A percentile compares a stretch with the other conserved stretches of the same genome.
These are phyloP conservation scores for Debaryomyces prosopidis DNA, from an alignment of 805 yeast species.

Conservation along the genomic window DNA sequence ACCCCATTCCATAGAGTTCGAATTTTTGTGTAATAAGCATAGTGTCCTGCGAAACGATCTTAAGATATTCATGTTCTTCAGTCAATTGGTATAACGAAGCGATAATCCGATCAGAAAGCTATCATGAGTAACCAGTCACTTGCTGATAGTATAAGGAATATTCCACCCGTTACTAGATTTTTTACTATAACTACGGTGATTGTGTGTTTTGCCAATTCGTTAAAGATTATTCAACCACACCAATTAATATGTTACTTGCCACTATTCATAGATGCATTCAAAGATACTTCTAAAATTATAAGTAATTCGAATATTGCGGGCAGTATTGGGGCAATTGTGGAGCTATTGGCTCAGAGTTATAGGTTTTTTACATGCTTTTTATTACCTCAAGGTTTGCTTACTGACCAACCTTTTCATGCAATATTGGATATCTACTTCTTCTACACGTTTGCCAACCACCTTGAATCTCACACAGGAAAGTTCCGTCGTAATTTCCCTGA, in stretches of 20 bases:
- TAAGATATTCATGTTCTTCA: no score
- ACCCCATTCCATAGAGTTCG: no score
- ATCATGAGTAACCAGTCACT: conserved; percentile 7
- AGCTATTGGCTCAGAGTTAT: conserved; percentile 40
- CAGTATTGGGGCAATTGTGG: conserved; percentile 6
- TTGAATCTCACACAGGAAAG: conserved; percentile 48
- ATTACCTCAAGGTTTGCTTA: conserved; percentile 37
- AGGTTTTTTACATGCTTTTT: conserved; percentile 52
- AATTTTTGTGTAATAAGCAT: no score
- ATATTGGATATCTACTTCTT: conserved; percentile 55
- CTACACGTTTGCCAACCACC: conserved; percentile 55
- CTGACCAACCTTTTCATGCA: conserved; percentile 23
- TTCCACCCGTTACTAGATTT: conserved; percentile 65
- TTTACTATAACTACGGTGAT: conserved; percentile 50
- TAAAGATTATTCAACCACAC: conserved; percentile 15
- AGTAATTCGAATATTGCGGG: conserved; percentile 1
- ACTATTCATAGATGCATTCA: conserved; percentile 9
- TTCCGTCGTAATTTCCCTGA: conserved; percentile 53
- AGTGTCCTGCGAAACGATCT: no score
- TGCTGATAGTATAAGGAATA: conserved; percentile 26
- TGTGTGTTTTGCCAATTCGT: conserved; percentile 36
- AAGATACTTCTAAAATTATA: conserved; percentile 1
- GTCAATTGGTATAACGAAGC: not conserved
- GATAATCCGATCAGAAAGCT: no score
- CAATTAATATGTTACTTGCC: conserved; percentile 14